Base-by-base conservation (phyloP, 2,329 filamentous ascomycete species). In the Fusarium sp. region DNA sequence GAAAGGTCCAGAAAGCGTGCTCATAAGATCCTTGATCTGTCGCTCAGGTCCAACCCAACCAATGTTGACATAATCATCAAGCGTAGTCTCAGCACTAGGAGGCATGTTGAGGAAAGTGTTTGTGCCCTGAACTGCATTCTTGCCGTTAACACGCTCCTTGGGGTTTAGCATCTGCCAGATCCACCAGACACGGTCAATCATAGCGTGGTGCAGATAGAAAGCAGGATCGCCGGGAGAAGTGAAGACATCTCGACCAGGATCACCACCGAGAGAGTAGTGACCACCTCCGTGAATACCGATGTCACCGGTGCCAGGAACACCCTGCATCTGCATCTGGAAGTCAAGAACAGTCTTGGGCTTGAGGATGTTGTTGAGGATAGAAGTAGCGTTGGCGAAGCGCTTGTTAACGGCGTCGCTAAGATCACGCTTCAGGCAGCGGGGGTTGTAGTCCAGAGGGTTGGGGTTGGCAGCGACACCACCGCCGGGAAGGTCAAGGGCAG, bases 271-370 rank as follows among this genome's bases (percentile, higher is more conserved):
- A 27, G 79, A 78, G 69, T 80, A 83, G 70, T 84, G 83, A 2
- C 82, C 82, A 1, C 76, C 81, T 7, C 78, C 77, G 62, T 83
- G 83, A 18, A 84, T 78, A 68, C 80, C 78, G 11, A 77, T 75
- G 7, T 71, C 76, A 18, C 73, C 78, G 12, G 59, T 63, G 31
- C 74, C 74, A 10, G 76, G 73, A 33, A 78, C 57, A 63, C 77
- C 81, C 74, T 86, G 84, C 83, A 87, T 85, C 46, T 74, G 74
- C 68, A 80, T 80, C 77, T 87, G 84, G 76, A 87, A 87, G 47
- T 79, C 77, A 17, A 70, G 66, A 59, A 87, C 81, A 54, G 80
- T 79, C 36, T 73, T 70, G 59, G 77, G 78, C 44, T 78, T 70
- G 35, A 78, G 77, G 72, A 87, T 84, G 46, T 85, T 82, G 52